Evolutionary conservation across 192 early-diverging fungal species (phyloP).

Genomic region (Spinellus fusiger): DNA sequence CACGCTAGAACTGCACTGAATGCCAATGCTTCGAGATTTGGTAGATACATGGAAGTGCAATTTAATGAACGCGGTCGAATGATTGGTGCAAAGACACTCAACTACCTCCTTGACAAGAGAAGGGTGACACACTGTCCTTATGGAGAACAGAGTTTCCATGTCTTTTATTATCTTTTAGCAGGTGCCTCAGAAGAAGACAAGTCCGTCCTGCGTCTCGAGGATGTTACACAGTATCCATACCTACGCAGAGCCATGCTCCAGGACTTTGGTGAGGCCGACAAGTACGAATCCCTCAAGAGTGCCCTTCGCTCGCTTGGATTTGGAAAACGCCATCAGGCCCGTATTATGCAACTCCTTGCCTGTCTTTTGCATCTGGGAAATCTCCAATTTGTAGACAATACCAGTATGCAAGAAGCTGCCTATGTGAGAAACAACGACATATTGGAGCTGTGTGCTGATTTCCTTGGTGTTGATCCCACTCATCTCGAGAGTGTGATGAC

Average conservation of each 20-base stretch:
- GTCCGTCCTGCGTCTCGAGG: slow-evolving; percentile 62
- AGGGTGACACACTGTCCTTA: slow-evolving; percentile 58
- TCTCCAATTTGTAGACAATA: slow-evolving; percentile 70
- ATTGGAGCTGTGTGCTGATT: slow-evolving; percentile 71
- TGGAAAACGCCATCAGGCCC: slow-evolving; percentile 69
- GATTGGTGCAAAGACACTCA: slow-evolving; percentile 80
- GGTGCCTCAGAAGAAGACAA: slow-evolving; percentile 79
- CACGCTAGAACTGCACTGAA: slow-evolving; percentile 73
- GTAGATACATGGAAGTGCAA: slow-evolving; percentile 83
- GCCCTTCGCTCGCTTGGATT: slow-evolving; percentile 87
- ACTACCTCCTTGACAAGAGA: slow-evolving; percentile 84
- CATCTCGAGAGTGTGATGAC: slow-evolving; percentile 74
- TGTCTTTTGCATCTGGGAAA: slow-evolving; percentile 87
- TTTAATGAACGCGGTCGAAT: slow-evolving; percentile 89
- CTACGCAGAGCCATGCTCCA: slow-evolving; percentile 50
- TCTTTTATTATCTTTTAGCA: slow-evolving; percentile 91
- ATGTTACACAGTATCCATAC: slow-evolving; percentile 51
- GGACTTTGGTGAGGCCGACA: slow-evolving; percentile 52
- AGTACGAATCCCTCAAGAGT: slow-evolving; percentile 61
- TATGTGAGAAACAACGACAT: slow-evolving; percentile 70
- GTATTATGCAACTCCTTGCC: slow-evolving; percentile 80
- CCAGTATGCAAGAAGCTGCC: slow-evolving; percentile 67
- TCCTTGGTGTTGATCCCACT: slow-evolving; percentile 71
- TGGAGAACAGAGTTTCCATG: slow-evolving; percentile 86
- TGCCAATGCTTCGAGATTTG: slow-evolving; percentile 79